Conservation (phyloP, 768 basidiomycete species). For the Cyclocybe aegerita region DNA sequence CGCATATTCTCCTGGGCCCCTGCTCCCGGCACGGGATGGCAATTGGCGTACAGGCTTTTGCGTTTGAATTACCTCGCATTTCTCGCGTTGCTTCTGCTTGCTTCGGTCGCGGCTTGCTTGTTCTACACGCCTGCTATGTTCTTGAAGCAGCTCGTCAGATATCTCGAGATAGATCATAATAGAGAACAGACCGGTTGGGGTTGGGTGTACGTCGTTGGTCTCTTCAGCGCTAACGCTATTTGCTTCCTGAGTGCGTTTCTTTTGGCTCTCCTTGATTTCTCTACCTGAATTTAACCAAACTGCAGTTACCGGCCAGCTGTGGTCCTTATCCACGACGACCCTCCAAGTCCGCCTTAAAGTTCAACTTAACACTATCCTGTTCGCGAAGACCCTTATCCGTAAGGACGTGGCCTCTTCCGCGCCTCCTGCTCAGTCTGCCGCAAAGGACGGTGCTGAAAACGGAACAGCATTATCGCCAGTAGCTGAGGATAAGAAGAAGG, state of each 20-base stretch:
- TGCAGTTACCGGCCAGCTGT: conserved; percentile 66
- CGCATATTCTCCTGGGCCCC: conserved; percentile 59
- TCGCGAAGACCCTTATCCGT: conserved; percentile 81
- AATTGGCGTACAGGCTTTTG: conserved; percentile 59
- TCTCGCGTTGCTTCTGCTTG: conserved; percentile 43
- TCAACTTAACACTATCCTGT: conserved; percentile 83
- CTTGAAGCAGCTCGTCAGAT: conserved; percentile 55
- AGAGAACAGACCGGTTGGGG: conserved; percentile 66
- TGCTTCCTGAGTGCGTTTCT: conserved; percentile 32
- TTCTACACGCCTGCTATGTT: conserved; percentile 73
- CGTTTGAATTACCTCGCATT: conserved; percentile 51
- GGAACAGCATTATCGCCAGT: conserved; percentile 8
- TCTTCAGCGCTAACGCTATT: conserved; percentile 33
- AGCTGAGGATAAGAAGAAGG: conserved; percentile 29
- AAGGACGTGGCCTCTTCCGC: conserved; percentile 68
- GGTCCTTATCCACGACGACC: conserved; percentile 66
- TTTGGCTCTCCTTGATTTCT: not conserved
- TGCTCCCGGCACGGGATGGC: conserved; percentile 61
- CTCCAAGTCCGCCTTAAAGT: conserved; percentile 70
- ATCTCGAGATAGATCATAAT: conserved; percentile 62
- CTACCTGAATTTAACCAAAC: not conserved
- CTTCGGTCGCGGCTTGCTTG: conserved; percentile 54
- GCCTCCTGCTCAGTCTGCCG: conserved; percentile 22
- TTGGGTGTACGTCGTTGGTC: conserved; percentile 55
- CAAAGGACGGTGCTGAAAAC: conserved; percentile 10